phyloP scores from a whole-genome alignment of 495 filamentous ascomycete genomes.

The Aspergillus sparsus region DNA sequence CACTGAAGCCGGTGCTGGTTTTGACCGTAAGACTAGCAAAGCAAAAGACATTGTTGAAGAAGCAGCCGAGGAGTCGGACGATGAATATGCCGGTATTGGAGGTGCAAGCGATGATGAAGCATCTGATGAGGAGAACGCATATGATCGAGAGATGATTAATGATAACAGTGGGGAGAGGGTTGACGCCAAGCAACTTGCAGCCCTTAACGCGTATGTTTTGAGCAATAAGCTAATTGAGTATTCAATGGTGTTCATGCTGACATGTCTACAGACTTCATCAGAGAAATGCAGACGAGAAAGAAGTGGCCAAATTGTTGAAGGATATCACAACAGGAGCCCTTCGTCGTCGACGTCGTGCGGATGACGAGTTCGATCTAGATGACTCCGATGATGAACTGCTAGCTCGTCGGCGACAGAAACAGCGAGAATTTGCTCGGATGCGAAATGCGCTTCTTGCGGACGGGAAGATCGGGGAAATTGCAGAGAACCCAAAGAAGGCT shows the following conservation, averaged over 20 bases:
- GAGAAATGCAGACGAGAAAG: constrained; percentile 62
- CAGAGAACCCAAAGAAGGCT: constrained; percentile 82
- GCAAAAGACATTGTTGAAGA: constrained; percentile 88
- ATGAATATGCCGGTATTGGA: constrained; percentile 95
- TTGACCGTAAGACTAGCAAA: constrained; percentile 84
- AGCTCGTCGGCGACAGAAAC: constrained; percentile 75
- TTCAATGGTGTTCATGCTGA: constrained; percentile 21
- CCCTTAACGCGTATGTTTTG: constrained; percentile 78
- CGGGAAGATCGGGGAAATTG: constrained; percentile 85
- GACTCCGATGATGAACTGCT: constrained; percentile 85
- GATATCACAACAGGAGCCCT: constrained; percentile 87
- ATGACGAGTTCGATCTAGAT: constrained; percentile 75
- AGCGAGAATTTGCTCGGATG: constrained; percentile 88
- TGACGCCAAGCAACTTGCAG: constrained; percentile 78
- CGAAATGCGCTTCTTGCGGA: constrained; percentile 86
- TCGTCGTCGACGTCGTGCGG: constrained; percentile 71
- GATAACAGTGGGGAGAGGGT: constrained; percentile 76
- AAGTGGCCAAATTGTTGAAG: constrained; percentile 84
- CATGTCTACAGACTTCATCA: constrained; percentile 37
- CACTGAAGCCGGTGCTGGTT: constrained; percentile 54
- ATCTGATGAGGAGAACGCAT: constrained; percentile 66
- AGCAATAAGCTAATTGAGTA: background rate
- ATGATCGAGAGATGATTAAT: constrained; percentile 81
- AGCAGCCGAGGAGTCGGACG: constrained; percentile 94
- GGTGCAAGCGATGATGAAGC: constrained; percentile 87